Conservation (phyloP, 768 basidiomycete genomes). For the Mycena leptocephala region DNA sequence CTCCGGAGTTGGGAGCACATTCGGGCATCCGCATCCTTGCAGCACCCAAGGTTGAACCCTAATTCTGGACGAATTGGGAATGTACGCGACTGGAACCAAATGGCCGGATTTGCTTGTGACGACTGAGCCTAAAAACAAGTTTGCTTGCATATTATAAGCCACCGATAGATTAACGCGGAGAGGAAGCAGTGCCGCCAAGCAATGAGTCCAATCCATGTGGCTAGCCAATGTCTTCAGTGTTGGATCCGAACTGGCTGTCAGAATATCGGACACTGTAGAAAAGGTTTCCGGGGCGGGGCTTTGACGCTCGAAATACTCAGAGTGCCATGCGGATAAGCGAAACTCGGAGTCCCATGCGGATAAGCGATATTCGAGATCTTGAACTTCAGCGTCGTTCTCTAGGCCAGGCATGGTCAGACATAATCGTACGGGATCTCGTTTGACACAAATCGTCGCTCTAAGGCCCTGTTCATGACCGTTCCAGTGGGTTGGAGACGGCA, state of each 20-base stretch:
- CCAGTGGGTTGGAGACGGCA: background rate
- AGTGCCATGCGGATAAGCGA: background rate
- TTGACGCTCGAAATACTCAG: background rate
- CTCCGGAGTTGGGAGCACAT: background rate
- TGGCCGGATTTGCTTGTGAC: background rate
- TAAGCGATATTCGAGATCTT: background rate
- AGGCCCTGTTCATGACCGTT: background rate
- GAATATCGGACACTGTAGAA: too few relatives aligned
- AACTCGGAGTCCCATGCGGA: background rate
- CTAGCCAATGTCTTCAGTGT: background rate
- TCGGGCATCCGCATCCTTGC: too few relatives aligned
- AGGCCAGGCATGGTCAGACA: background rate
- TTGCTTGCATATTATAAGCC: background rate
- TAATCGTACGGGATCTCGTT: background rate
- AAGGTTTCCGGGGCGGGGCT: background rate
- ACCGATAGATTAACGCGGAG: background rate
- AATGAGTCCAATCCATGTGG: background rate
- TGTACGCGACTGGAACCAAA: background rate
- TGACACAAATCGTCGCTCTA: background rate
- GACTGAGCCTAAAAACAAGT: constrained; percentile 2
- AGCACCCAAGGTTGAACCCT: background rate
- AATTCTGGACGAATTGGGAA: background rate
- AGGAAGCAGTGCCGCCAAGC: background rate
- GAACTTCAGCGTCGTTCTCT: too few relatives aligned
- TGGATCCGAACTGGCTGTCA: background rate